Evolutionary conservation across 208 protist species (phyloP).

Genomic region (Leishmania guyanensis): DNA sequence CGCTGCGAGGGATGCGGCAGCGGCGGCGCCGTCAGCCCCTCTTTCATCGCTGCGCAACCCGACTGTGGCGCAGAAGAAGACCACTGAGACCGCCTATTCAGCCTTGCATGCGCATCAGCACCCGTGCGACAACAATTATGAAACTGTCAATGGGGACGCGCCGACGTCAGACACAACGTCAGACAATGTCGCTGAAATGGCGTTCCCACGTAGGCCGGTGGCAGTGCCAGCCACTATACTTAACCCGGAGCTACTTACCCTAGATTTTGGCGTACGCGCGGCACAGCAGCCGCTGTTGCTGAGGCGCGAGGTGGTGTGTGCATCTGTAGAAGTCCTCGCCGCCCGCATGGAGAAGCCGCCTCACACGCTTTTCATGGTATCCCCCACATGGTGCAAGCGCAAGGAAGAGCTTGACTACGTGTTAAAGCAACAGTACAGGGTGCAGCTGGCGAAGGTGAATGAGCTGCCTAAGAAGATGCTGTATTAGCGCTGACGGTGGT

Average conservation of each 20-base stretch:
- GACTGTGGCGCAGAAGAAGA: background rate
- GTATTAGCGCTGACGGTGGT: background rate
- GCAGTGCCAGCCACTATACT: background rate
- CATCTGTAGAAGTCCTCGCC: constrained; percentile 22
- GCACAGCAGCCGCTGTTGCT: constrained; percentile 4
- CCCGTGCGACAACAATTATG: background rate
- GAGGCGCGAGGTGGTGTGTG: constrained; percentile 13
- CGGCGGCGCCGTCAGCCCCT: background rate
- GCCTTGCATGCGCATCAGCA: background rate
- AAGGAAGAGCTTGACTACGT: constrained; percentile 42
- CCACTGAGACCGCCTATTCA: background rate
- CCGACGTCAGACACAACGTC: background rate
- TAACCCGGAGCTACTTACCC: too few species aligned
- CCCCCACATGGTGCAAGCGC: constrained; percentile 43
- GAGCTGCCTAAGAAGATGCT: constrained; percentile 15
- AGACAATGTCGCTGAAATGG: background rate
- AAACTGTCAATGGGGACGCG: background rate
- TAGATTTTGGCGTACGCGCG: background rate
- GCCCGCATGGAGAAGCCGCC: constrained; percentile 23
- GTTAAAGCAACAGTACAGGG: constrained; percentile 49
- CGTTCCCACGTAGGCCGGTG: background rate
- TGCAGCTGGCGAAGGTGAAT: constrained; percentile 41
- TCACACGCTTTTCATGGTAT: constrained; percentile 27
- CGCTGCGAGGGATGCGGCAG: background rate
- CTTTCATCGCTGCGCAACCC: background rate